Evolutionary conservation across 2,329 filamentous ascomycete genomes (phyloP).

Genomic region (Coniochaeta prunicola): DNA sequence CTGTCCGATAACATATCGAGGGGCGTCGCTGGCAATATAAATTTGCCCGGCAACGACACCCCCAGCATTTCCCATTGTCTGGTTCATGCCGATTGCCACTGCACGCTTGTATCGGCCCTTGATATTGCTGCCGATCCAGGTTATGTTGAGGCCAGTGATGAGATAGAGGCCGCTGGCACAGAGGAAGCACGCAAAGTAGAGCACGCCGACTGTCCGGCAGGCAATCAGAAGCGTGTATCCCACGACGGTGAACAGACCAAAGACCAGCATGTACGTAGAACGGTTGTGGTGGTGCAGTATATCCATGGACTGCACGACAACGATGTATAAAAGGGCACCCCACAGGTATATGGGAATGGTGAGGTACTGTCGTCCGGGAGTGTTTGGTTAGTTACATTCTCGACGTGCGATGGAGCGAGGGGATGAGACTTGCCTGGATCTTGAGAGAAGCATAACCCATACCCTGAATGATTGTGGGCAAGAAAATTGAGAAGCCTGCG

Average conservation of each 20-base stretch:
- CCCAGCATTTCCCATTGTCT: not conserved
- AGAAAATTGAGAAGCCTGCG: slow-evolving; percentile 40
- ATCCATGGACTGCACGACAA: slow-evolving; percentile 52
- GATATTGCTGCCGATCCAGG: slow-evolving; percentile 74
- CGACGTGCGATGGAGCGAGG: too few relatives aligned
- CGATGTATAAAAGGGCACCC: slow-evolving; percentile 51
- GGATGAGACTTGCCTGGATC: too few relatives aligned
- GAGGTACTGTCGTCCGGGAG: slow-evolving; percentile 49
- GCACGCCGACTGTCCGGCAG: slow-evolving; percentile 46
- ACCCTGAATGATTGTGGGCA: slow-evolving; percentile 57
- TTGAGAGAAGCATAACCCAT: slow-evolving; percentile 49
- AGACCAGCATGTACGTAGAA: slow-evolving; percentile 6
- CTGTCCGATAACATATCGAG: too few relatives aligned
- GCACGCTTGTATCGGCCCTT: slow-evolving; percentile 59
- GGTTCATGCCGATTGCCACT: slow-evolving; percentile 55
- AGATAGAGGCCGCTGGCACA: slow-evolving; percentile 75
- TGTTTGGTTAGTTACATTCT: too few relatives aligned
- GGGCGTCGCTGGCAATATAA: not conserved
- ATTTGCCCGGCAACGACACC: not conserved
- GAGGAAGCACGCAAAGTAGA: slow-evolving; percentile 71
- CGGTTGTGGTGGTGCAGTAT: slow-evolving; percentile 34
- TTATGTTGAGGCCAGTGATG: slow-evolving; percentile 68
- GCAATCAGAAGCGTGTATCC: slow-evolving; percentile 53
- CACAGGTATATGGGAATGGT: slow-evolving; percentile 54
- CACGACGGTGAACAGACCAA: slow-evolving; percentile 34